A percentile compares a stretch with the other conserved stretches of the same genome.
phyloP scores from a whole-genome alignment of 2,329 filamentous ascomycete genomes.

The Xylaria sp. region DNA sequence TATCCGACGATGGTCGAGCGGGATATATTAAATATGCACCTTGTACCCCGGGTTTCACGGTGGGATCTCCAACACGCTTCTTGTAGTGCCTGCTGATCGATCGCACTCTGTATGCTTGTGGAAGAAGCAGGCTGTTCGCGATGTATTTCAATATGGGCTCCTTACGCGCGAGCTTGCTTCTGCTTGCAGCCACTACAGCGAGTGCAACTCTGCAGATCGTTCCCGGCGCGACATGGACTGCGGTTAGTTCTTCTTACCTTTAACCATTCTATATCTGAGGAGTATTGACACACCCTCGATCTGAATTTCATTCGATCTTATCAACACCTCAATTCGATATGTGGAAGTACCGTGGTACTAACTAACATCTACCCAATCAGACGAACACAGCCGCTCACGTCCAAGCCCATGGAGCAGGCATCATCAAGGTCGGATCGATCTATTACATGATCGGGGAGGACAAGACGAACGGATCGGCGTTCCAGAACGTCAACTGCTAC shows the following conservation, averaged over 20 bases:
- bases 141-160: slow-evolving; percentile 30
- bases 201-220: slow-evolving; percentile 48
- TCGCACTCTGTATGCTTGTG: not conserved
- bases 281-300: not conserved
- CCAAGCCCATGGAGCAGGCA: slow-evolving; percentile 73
- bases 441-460: slow-evolving; percentile 79
- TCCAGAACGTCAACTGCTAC: slow-evolving; percentile 76
- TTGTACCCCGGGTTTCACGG: not conserved
- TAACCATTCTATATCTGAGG: not conserved
- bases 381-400: slow-evolving; percentile 58
- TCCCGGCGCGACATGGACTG: slow-evolving; percentile 48
- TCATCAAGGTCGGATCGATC: slow-evolving; percentile 66
- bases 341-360: not conserved
- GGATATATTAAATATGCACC: slow-evolving; percentile 28
- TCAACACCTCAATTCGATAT: not conserved
- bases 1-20: not conserved
- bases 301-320: not conserved
- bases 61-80: not conserved
- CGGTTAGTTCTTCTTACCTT: slow-evolving; percentile 35
- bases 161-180: slow-evolving; percentile 34
- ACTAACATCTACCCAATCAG: slow-evolving; percentile 16
- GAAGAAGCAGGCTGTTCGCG: not conserved
- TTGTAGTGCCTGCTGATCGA: not conserved
- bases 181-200: slow-evolving; percentile 42
- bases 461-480: slow-evolving; percentile 70